Evolutionary conservation across 2,329 filamentous ascomycete species (phyloP), one percentile per base, ranked within the genome.

Genomic region (Penicillium decumbens): DNA sequence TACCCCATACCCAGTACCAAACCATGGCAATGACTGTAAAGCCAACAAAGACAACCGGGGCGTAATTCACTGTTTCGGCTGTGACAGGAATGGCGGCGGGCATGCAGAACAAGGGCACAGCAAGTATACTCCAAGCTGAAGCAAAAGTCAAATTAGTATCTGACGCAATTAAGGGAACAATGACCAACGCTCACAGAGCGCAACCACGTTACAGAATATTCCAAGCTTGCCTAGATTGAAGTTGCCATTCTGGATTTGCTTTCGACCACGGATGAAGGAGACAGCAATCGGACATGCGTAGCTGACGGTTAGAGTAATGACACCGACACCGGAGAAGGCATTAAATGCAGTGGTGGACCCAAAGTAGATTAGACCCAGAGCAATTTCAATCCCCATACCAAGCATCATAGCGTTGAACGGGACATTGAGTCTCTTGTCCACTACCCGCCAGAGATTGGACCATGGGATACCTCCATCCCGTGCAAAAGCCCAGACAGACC

Each of bases 291-390:
- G 85, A 1, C 75, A 75, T 27, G 80, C 83, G 61, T 88, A 89
- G 42, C 82, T 80, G 33, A 83, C 73, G 0, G 84, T 88, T 0
- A 89, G 77, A 53, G 84, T 88, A 63, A 89, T 88, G 6, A 85
- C 89, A 1, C 85, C 86, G 0, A 88, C 84, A 28, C 86, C 85
- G 0, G 86, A 89, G 66, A 89, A 89, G n/a, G 81, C 83, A 71
- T 84, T 85, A 73, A 90, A 90, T 0, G 87, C 86, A 0, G 85
- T 83, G 0, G 79, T 79, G 2, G 82, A 86, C 15, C 87, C 87
- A 56, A 90, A 88, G 72, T 87, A 89, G 65, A 89, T 88, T 50
- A 86, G 77, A 0, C 85, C 86, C 0, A 89, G 77, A 15, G 88
- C 69, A 57, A 81, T 85, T 65, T 87, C 82, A 42, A 90, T 79